Conservation (phyloP, 768 basidiomycete species). For the Pulveroboletus sp. region DNA sequence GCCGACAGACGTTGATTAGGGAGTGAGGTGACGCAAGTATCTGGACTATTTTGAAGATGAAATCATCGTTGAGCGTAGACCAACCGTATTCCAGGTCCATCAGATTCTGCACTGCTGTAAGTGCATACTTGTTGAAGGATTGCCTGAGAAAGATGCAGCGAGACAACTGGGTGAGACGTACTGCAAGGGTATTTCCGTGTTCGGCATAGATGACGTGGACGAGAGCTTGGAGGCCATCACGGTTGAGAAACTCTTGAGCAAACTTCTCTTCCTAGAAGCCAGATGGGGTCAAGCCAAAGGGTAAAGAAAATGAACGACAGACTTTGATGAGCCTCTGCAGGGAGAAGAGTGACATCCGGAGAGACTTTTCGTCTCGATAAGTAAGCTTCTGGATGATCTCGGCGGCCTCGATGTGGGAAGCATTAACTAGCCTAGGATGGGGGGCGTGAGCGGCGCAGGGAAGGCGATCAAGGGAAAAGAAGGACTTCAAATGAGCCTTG, state of each 20-base stretch:
- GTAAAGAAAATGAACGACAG: conserved; percentile 18
- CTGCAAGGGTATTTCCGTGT: conserved; percentile 84
- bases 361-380: conserved; percentile 53
- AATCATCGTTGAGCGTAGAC: conserved; percentile 65
- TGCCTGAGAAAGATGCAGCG: conserved; percentile 4
- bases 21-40: conserved; percentile 74
- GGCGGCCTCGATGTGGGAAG: conserved; percentile 75
- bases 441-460: background rate
- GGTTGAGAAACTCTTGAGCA: conserved; percentile 70
- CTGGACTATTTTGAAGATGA: conserved; percentile 76
- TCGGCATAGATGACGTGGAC: conserved; percentile 63
- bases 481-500: conserved; percentile 77
- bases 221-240: conserved; percentile 69
- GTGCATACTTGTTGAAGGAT: conserved; percentile 59
- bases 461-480: conserved; percentile 1
- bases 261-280: conserved; percentile 74
- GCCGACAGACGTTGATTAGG: conserved; percentile 87
- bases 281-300: background rate
- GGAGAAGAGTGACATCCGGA: conserved; percentile 70
- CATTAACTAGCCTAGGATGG: conserved; percentile 63
- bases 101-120: conserved; percentile 82
- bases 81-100: conserved; percentile 88
- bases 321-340: conserved; percentile 80
- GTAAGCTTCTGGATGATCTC: conserved; percentile 72
- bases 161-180: conserved; percentile 32